These are phyloP conservation scores for Amphirosellinia nigrospora DNA, from an alignment of 495 filamentous ascomycete species.

Conservation along the genomic window DNA sequence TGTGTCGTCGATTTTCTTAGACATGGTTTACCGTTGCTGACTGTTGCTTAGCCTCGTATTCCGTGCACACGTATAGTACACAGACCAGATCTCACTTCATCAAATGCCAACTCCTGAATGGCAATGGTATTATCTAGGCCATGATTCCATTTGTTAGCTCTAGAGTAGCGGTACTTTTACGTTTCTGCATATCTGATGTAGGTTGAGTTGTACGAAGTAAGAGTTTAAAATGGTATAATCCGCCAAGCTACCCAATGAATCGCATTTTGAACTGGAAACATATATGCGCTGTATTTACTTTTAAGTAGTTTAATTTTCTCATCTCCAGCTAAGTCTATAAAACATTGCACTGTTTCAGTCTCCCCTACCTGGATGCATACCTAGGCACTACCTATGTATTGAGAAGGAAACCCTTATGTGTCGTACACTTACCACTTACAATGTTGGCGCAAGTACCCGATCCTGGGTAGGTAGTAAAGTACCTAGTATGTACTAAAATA, in stretches of 20 bases:
- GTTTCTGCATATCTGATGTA: background rate
- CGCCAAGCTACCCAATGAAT: background rate
- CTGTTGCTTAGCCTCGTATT: background rate
- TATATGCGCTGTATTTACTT: too few species aligned
- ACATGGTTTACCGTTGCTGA: background rate
- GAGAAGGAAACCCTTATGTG: too few species aligned
- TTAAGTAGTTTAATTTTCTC: too few species aligned
- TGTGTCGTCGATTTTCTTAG: background rate
- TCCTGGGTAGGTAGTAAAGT: too few species aligned
- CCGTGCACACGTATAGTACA: background rate
- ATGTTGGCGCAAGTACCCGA: too few species aligned
- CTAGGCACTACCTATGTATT: too few species aligned
- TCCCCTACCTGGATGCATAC: too few species aligned
- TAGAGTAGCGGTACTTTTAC: background rate
- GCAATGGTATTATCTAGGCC: background rate
- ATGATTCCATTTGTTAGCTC: background rate
- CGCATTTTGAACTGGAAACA: background rate
- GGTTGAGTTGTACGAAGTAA: background rate
- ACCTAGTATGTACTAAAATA: too few species aligned
- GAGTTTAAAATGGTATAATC: background rate
- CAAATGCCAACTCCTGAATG: background rate
- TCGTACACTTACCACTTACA: too few species aligned
- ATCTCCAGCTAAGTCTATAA: too few species aligned
- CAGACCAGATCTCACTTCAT: background rate
- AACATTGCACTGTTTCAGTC: too few species aligned